These are phyloP conservation scores for Sphaerulina populicola DNA, from an alignment of 2,329 filamentous ascomycete genomes.

Conservation along the genomic window DNA sequence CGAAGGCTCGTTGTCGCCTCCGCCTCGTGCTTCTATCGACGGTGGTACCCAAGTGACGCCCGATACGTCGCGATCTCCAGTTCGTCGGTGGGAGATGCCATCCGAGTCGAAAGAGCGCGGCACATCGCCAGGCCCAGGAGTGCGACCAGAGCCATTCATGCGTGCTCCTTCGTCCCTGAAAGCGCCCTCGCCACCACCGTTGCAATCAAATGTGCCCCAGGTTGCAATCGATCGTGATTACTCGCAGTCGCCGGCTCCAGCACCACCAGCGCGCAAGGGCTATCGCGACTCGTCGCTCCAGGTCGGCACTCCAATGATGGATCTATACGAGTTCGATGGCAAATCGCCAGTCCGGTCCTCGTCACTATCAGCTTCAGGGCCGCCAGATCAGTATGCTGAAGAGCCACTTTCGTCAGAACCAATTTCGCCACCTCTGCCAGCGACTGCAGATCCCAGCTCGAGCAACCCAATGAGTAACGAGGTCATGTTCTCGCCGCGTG, in stretches of 20 bases:
- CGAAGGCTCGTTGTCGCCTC: conserved; percentile 7
- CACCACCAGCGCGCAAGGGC: not conserved
- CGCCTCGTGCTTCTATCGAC: conserved; percentile 7
- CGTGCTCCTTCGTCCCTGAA: not conserved
- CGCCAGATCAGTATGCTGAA: conserved; percentile 9
- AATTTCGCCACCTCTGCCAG: conserved; percentile 4
- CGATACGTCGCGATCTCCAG: conserved; percentile 1
- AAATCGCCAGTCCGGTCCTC: not conserved
- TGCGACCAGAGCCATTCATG: conserved; percentile 4
- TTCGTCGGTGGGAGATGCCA: conserved; percentile 6
- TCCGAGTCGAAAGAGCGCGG: conserved; percentile 1
- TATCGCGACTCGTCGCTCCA: conserved; percentile 8
- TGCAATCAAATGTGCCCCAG: conserved; percentile 7
- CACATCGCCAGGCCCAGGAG: not conserved
- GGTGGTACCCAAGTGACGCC: conserved; percentile 4
- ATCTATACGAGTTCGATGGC: conserved; percentile 7
- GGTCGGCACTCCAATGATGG: conserved; percentile 3
- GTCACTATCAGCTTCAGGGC: conserved; percentile 1
- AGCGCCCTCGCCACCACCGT: not conserved
- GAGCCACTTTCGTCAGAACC: conserved; percentile 2
- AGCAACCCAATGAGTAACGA: conserved; percentile 8
- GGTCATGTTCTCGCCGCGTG: conserved; percentile 11
- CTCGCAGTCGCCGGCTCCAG: not conserved
- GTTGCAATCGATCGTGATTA: not conserved
- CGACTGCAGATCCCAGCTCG: conserved; percentile 3